These are phyloP conservation scores for Vanilla planifolia DNA, from an alignment of 106 monocot species.

Conservation along the genomic window DNA sequence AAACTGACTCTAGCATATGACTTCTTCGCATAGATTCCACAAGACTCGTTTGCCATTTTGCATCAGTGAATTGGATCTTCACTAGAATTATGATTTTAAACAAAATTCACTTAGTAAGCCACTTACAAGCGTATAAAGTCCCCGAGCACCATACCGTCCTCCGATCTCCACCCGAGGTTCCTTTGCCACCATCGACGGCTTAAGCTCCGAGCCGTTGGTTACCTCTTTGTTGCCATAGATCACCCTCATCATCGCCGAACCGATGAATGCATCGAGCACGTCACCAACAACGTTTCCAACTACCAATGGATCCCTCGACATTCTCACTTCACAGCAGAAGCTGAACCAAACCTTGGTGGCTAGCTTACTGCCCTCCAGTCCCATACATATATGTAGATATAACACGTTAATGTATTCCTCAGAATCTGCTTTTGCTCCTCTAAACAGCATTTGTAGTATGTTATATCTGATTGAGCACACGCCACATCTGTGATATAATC, in stretches of 20 bases:
- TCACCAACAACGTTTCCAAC: constrained; percentile 65
- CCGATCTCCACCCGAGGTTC: constrained; percentile 45
- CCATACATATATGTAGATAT: not conserved
- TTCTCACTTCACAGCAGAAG: not conserved
- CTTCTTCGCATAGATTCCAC: not conserved
- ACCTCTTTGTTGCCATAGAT: constrained; percentile 53
- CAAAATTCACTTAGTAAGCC: not conserved
- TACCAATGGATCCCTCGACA: constrained; percentile 73
- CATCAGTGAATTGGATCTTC: not conserved
- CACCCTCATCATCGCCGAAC: constrained; percentile 36
- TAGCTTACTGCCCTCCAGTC: too few relatives aligned
- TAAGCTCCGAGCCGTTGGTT: constrained; percentile 64
- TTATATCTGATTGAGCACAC: not conserved
- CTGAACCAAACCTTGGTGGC: not conserved
- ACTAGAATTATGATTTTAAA: not conserved
- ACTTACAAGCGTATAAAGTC: constrained; percentile 69
- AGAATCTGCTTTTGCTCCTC: constrained; percentile 1
- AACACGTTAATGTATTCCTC: not conserved
- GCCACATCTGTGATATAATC: constrained; percentile 4
- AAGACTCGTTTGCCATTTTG: not conserved
- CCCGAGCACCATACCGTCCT: constrained; percentile 40
- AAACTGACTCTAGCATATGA: not conserved
- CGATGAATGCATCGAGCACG: constrained; percentile 57
- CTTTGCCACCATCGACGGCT: constrained; percentile 35
- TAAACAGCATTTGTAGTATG: not conserved